Evolutionary conservation across 805 yeast genomes (phyloP).

Genomic region (Wickerhamiella sorbophila): DNA sequence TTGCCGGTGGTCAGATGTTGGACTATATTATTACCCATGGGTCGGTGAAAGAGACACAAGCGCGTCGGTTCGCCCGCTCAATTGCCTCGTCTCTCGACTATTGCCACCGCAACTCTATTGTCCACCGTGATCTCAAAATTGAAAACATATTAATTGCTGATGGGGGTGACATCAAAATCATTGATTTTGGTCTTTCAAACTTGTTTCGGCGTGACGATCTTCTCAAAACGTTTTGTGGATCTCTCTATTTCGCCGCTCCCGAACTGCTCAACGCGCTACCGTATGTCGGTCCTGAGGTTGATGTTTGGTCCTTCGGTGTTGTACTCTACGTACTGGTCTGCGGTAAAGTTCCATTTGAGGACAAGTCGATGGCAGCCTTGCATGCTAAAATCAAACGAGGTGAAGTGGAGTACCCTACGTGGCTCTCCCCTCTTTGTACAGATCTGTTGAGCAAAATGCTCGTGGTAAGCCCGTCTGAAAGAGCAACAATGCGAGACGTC

Average conservation of each 20-base stretch:
- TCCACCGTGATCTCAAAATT: slow-evolving; percentile 91
- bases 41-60: slow-evolving; percentile 81
- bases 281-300: slow-evolving; percentile 93
- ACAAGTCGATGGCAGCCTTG: slow-evolving; percentile 76
- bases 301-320: slow-evolving; percentile 96
- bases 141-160: slow-evolving; percentile 92
- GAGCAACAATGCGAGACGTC: slow-evolving; percentile 70
- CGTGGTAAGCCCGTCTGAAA: slow-evolving; percentile 70
- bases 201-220: slow-evolving; percentile 56
- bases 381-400: slow-evolving; percentile 93
- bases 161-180: slow-evolving; percentile 85
- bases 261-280: slow-evolving; percentile 87
- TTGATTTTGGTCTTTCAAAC: slow-evolving; percentile 92
- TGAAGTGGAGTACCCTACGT: slow-evolving; percentile 76
- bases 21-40: slow-evolving; percentile 97
- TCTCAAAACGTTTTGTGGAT: slow-evolving; percentile 91
- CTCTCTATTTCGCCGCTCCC: slow-evolving; percentile 96
- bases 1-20: slow-evolving; percentile 93
- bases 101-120: slow-evolving; percentile 86
- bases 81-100: slow-evolving; percentile 88
- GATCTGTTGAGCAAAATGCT: slow-evolving; percentile 75
- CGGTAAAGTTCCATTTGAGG: slow-evolving; percentile 97
- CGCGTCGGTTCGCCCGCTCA: slow-evolving; percentile 87
- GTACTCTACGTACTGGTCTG: slow-evolving; percentile 89
- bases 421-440: slow-evolving; percentile 65